Evolutionary conservation across 129 eudicot species (phyloP).

Genomic region (Oenanthe sinensis): DNA sequence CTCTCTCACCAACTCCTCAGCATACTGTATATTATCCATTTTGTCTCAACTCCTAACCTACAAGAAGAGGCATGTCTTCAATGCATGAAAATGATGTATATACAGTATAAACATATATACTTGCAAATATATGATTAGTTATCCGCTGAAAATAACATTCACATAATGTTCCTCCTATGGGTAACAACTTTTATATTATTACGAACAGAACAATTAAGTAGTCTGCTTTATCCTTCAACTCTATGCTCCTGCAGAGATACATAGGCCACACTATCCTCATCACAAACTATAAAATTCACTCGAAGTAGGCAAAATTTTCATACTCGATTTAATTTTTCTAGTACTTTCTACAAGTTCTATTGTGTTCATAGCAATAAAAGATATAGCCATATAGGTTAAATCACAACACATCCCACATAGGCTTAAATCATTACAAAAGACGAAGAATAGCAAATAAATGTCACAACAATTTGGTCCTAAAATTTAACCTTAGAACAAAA

Average conservation of each 20-base stretch:
- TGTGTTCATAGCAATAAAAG: background rate
- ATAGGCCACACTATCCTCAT: background rate
- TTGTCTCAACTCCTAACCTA: constrained; percentile 11
- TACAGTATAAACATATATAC: background rate
- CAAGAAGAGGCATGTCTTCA: constrained; percentile 11
- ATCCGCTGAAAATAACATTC: background rate
- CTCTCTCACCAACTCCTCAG: constrained; percentile 84
- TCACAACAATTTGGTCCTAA: background rate
- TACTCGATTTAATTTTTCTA: background rate
- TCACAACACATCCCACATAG: background rate
- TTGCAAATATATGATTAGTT: background rate
- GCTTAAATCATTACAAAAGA: background rate
- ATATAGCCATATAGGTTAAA: background rate
- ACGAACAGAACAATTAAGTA: background rate
- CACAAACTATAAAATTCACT: background rate
- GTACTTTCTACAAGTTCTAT: background rate
- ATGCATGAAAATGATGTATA: background rate
- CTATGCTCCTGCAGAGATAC: background rate
- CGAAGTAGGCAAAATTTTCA: background rate
- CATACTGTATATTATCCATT: constrained; percentile 83
- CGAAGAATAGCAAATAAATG: background rate
- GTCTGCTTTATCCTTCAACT: background rate
- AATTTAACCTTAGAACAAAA: background rate
- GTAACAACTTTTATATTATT: background rate
- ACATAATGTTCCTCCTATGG: background rate